Conservation (phyloP, 192 early-diverging fungal genomes). For the Dissophora ornata region DNA sequence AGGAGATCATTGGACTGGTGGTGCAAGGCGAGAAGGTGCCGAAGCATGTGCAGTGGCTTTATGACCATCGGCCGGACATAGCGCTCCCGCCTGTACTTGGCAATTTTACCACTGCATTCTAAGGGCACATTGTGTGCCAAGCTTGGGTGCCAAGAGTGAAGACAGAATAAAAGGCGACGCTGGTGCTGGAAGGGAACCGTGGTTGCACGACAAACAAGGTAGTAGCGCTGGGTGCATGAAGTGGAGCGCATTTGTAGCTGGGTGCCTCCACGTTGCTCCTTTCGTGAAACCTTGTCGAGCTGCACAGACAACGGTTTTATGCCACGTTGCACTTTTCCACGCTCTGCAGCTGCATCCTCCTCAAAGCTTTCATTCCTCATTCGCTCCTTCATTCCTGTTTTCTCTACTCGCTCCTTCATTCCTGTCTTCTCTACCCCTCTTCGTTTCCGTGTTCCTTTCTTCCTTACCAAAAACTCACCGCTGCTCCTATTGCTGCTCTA, state of each 20-base stretch:
- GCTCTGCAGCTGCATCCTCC: too few relatives aligned
- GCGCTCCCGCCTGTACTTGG: slow-evolving; percentile 34
- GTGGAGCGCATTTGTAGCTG: too few relatives aligned
- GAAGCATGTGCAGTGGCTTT: slow-evolving; percentile 47
- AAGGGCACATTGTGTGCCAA: too few relatives aligned
- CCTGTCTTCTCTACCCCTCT: background rate
- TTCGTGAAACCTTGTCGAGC: background rate
- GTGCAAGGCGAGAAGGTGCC: slow-evolving; percentile 21
- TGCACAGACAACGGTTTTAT: background rate
- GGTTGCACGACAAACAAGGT: too few relatives aligned
- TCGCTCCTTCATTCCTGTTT: background rate
- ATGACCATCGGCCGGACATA: slow-evolving; percentile 36
- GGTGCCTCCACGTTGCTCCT: slow-evolving; percentile 1
- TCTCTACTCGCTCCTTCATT: background rate
- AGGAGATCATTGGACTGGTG: slow-evolving; percentile 37
- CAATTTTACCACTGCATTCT: slow-evolving; percentile 17
- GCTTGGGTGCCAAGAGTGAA: too few relatives aligned
- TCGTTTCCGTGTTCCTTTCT: background rate
- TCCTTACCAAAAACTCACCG: background rate
- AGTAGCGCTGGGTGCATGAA: too few relatives aligned
- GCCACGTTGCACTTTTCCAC: slow-evolving; percentile 5
- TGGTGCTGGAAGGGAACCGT: too few relatives aligned
- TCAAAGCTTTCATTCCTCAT: background rate
- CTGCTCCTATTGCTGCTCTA: too few relatives aligned
- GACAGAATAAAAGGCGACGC: background rate